These are phyloP conservation scores for Triticum turgidum DNA, from an alignment of 176 grass and related monocot genomes.

Conservation along the genomic window DNA sequence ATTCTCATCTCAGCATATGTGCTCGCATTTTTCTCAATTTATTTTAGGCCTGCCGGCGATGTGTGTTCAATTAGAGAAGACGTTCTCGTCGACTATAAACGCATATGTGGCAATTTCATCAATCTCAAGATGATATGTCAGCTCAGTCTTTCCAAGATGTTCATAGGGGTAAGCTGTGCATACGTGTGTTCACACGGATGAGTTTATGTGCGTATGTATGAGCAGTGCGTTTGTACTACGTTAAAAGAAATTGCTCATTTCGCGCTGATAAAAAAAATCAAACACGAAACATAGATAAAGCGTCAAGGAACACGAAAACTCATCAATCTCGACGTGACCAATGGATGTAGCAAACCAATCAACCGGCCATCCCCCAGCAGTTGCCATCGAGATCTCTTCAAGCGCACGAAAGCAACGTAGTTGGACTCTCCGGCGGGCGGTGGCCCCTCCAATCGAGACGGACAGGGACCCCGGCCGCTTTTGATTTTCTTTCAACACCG, in stretches of 20 bases:
- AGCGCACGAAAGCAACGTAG: constrained; percentile 5
- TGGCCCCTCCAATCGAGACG: background rate
- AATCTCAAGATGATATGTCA: too few relatives aligned
- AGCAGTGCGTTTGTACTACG: too few relatives aligned
- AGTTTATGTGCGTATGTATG: too few relatives aligned
- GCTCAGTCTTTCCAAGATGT: fast-evolving
- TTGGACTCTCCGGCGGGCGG: background rate
- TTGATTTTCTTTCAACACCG: too few relatives aligned
- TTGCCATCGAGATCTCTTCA: background rate
- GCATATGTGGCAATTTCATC: fast-evolving
- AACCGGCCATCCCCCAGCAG: background rate
- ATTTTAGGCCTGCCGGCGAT: too few relatives aligned
- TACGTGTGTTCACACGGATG: too few relatives aligned
- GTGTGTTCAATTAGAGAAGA: too few relatives aligned
- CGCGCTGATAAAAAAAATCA: background rate
- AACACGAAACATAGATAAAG: background rate
- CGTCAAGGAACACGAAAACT: background rate
- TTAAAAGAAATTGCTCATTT: too few relatives aligned
- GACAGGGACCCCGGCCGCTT: constrained; percentile 26
- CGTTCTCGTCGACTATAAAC: too few relatives aligned
- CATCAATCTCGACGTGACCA: background rate
- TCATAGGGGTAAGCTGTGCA: too few relatives aligned
- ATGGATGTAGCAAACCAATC: background rate
- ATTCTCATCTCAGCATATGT: too few relatives aligned
- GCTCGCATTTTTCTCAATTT: too few relatives aligned